A percentile compares a stretch with the other conserved stretches of the same genome.
Evolutionary conservation across 1,284 basidiomycete genomes (phyloP).

Genomic region (Fistulinella cinereoalba): DNA sequence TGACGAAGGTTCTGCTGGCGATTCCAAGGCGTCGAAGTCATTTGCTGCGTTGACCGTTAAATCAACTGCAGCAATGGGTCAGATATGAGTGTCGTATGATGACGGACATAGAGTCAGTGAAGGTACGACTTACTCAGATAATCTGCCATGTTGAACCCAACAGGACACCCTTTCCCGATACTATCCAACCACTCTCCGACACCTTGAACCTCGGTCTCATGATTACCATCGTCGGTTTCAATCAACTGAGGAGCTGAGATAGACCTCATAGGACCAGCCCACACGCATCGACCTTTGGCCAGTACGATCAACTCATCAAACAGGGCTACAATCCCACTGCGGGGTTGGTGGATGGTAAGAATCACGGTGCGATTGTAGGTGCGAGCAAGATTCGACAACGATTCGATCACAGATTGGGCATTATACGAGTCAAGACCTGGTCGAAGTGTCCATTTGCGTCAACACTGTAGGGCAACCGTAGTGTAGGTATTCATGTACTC

Average conservation of each 20-base stretch:
- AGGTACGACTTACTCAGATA: conserved; percentile 69
- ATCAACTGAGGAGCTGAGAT: conserved; percentile 6
- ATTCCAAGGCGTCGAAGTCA: conserved; percentile 41
- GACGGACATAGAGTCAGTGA: too few relatives aligned
- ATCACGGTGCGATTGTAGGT: conserved; percentile 94
- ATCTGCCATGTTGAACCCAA: conserved; percentile 97
- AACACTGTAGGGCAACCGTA: neutral
- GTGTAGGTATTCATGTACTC: conserved; percentile 26
- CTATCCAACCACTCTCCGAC: conserved; percentile 70
- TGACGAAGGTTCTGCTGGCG: conserved; percentile 36
- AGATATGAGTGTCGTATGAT: conserved; percentile 1
- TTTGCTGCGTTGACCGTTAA: conserved; percentile 76
- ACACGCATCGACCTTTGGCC: conserved; percentile 58
- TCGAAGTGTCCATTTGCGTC: neutral
- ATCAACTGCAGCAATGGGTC: conserved; percentile 55
- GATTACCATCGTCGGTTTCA: conserved; percentile 58
- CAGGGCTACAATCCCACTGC: conserved; percentile 93
- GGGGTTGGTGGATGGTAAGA: conserved; percentile 98
- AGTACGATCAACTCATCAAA: conserved; percentile 92
- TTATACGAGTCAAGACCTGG: conserved; percentile 92
- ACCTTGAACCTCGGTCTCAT: conserved; percentile 54
- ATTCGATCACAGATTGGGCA: conserved; percentile 91
- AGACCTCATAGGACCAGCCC: conserved; percentile 31
- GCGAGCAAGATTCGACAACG: conserved; percentile 79
- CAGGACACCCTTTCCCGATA: conserved; percentile 83